These are phyloP conservation scores for Volvox reticuliferus DNA, from an alignment of 139 green algal genomes.

Conservation along the genomic window DNA sequence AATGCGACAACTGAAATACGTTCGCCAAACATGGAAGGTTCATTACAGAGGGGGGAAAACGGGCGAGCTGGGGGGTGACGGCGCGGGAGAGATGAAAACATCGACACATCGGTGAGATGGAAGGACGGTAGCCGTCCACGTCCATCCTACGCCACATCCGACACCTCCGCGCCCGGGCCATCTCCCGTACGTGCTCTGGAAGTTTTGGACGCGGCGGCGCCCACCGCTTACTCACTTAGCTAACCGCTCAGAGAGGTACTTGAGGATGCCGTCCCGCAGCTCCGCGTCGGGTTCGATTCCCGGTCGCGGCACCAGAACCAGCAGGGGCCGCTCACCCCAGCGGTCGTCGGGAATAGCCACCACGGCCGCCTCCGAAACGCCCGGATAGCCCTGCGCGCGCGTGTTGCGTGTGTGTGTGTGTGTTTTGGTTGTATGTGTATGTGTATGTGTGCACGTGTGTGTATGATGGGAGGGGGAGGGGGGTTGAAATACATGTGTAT, in stretches of 20 bases:
- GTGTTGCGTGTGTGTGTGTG: background rate
- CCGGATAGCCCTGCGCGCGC: constrained; percentile 35
- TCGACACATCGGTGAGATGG: too few relatives aligned
- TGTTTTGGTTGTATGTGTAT: background rate
- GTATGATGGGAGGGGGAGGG: too few relatives aligned
- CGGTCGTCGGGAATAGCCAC: constrained; percentile 78
- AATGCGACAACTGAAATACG: too few relatives aligned
- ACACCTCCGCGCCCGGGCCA: too few relatives aligned
- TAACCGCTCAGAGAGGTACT: constrained; percentile 56
- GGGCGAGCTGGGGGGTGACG: too few relatives aligned
- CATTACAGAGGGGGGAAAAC: too few relatives aligned
- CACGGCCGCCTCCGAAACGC: constrained; percentile 82
- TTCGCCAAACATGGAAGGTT: too few relatives aligned
- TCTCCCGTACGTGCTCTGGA: too few relatives aligned
- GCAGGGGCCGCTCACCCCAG: constrained; percentile 85
- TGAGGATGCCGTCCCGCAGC: constrained; percentile 36
- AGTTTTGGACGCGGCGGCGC: background rate
- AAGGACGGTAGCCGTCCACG: too few relatives aligned
- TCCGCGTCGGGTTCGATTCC: constrained; percentile 28
- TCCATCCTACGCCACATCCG: too few relatives aligned
- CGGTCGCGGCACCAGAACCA: constrained; percentile 71
- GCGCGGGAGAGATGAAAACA: too few relatives aligned
- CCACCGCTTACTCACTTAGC: constrained; percentile 49
- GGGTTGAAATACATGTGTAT: background rate
- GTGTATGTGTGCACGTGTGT: background rate